phyloP scores from a whole-genome alignment of 2,329 filamentous ascomycete genomes.

The Chrysosporium queenslandicum region DNA sequence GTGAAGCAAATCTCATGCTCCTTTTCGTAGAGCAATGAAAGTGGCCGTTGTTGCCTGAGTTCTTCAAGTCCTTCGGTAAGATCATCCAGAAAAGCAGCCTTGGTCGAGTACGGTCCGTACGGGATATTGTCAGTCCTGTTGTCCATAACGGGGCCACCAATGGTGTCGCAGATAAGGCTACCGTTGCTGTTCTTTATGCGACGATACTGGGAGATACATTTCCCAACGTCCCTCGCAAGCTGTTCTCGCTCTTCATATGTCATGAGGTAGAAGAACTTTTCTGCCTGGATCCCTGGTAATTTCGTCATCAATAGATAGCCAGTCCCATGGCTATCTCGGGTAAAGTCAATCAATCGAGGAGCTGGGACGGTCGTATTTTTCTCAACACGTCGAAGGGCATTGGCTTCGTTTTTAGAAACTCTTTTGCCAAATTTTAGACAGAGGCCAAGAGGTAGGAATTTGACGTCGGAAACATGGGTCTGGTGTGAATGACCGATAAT shows the following conservation, averaged over 20 bases:
- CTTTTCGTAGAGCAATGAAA: conserved; percentile 11
- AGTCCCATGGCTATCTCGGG: not conserved
- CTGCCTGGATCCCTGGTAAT: conserved; percentile 7
- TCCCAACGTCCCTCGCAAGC: conserved; percentile 12
- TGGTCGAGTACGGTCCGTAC: conserved; percentile 9
- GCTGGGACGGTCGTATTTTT: conserved; percentile 14
- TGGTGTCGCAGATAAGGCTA: conserved; percentile 8
- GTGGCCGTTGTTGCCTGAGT: not conserved
- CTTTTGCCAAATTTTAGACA: conserved; percentile 13
- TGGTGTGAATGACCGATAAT: conserved; percentile 7
- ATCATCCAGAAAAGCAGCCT: conserved; percentile 11
- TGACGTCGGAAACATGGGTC: not conserved
- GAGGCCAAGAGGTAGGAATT: conserved; percentile 15
- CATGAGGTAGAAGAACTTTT: conserved; percentile 8
- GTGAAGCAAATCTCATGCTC: conserved; percentile 14
- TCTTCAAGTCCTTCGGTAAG: conserved; percentile 4
- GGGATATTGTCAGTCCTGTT: conserved; percentile 5
- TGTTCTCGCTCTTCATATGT: conserved; percentile 15
- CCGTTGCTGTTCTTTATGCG: conserved; percentile 10
- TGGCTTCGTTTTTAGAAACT: conserved; percentile 14
- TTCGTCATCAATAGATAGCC: conserved; percentile 17
- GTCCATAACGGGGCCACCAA: conserved; percentile 14
- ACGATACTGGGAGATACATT: conserved; percentile 12
- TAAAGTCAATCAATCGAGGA: conserved; percentile 13
- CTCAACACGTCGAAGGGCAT: conserved; percentile 14